Evolutionary conservation across 2,329 filamentous ascomycete species (phyloP).

Genomic region (Microdochium trichocladiopsis): DNA sequence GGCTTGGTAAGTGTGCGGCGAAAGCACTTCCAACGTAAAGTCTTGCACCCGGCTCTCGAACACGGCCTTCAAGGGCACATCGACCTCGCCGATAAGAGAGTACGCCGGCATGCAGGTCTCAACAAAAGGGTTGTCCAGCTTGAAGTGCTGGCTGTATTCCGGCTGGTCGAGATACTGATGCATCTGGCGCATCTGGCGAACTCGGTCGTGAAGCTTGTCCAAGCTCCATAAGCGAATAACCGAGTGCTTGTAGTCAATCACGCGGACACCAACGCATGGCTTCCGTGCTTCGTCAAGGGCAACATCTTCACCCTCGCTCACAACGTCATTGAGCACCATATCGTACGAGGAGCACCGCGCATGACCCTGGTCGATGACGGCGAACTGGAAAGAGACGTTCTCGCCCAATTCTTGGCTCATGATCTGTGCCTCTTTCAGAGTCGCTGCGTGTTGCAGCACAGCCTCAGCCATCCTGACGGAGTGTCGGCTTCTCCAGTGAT

Average conservation of each 20-base stretch:
- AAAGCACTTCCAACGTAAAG: conserved; percentile 83
- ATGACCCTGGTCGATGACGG: conserved; percentile 83
- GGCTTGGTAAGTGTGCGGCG: conserved; percentile 84
- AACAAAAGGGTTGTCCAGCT: conserved; percentile 85
- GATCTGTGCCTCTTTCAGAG: conserved; percentile 91
- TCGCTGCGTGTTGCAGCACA: conserved; percentile 79
- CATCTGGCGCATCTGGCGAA: conserved; percentile 92
- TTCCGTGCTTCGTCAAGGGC: conserved; percentile 76
- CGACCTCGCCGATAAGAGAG: conserved; percentile 85
- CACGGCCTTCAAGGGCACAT: conserved; percentile 86
- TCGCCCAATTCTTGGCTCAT: conserved; percentile 97
- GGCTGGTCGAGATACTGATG: conserved; percentile 94
- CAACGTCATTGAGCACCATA: conserved; percentile 86
- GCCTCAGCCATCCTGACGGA: conserved; percentile 93
- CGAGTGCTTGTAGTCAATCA: conserved; percentile 81
- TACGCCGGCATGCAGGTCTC: conserved; percentile 89
- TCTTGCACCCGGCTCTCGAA: conserved; percentile 94
- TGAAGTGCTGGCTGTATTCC: conserved; percentile 89
- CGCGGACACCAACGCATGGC: conserved; percentile 83
- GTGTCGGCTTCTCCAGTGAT: conserved; percentile 75
- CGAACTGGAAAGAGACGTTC: conserved; percentile 89
- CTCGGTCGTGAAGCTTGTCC: conserved; percentile 80
- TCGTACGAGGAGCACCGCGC: conserved; percentile 91
- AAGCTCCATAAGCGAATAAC: conserved; percentile 93
- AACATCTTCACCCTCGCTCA: conserved; percentile 75